Percentiles rank a stretch among this genome's conserved stretches.
phyloP scores from a whole-genome alignment of 2,329 filamentous ascomycete species.

The Cercospora brassicicola region DNA sequence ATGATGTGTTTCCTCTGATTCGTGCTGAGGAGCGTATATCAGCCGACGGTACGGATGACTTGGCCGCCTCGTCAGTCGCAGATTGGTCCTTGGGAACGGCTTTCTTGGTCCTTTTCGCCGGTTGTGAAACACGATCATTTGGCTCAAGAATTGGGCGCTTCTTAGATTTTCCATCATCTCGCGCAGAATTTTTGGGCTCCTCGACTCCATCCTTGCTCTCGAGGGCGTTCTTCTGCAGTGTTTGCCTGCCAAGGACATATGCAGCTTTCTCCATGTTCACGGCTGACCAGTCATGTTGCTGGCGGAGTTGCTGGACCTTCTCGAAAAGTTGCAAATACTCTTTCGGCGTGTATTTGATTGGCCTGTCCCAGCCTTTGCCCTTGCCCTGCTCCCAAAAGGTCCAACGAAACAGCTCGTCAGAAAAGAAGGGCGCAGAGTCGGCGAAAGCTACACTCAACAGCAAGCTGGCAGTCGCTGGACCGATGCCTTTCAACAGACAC shows the following conservation, averaged over 20 bases:
- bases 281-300: conserved; percentile 46
- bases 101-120: conserved; percentile 9
- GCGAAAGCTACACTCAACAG: conserved; percentile 66
- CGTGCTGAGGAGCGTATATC: conserved; percentile 7
- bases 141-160: background rate
- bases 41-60: background rate
- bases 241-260: conserved; percentile 24
- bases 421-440: conserved; percentile 68
- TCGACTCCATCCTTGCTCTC: background rate
- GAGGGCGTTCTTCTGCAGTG: background rate
- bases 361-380: conserved; percentile 46
- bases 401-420: conserved; percentile 77
- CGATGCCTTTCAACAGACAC: conserved; percentile 68
- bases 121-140: background rate
- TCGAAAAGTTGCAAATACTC: conserved; percentile 64
- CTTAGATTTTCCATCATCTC: background rate
- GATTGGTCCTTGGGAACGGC: background rate
- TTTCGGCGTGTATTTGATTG: conserved; percentile 67
- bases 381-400: conserved; percentile 54
- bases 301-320: conserved; percentile 37
- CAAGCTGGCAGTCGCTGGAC: conserved; percentile 76
- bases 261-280: conserved; percentile 25
- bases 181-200: background rate
- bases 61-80: background rate
- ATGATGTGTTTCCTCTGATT: background rate